A percentile compares a stretch with the other conserved stretches of the same genome.
These are phyloP conservation scores for Amphirosellinia nigrospora DNA, from an alignment of 495 filamentous ascomycete species.

Conservation along the genomic window DNA sequence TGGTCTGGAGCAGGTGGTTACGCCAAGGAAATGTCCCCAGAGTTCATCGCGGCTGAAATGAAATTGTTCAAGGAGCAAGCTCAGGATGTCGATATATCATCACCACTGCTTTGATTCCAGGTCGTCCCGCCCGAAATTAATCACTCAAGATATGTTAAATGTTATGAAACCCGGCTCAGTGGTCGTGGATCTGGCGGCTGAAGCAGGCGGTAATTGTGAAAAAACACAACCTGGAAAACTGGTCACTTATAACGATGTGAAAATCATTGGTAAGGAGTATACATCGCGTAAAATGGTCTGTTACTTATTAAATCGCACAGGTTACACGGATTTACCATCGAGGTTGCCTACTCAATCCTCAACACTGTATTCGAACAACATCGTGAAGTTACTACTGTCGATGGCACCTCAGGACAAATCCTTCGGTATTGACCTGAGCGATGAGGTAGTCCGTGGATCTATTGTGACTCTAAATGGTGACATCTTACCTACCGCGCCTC, in stretches of 20 bases:
- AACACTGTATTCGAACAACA: slow-evolving; percentile 85
- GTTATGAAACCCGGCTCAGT: slow-evolving; percentile 84
- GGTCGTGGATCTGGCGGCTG: slow-evolving; percentile 80
- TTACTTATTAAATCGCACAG: slow-evolving; percentile 42
- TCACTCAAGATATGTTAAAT: slow-evolving; percentile 77
- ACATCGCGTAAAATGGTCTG: neutral
- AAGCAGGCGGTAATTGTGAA: slow-evolving; percentile 82
- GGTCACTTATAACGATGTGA: slow-evolving; percentile 72
- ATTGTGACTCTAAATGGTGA: slow-evolving; percentile 78
- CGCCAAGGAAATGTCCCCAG: slow-evolving; percentile 86
- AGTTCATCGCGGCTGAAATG: slow-evolving; percentile 88
- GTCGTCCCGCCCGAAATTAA: slow-evolving; percentile 77
- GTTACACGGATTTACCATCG: slow-evolving; percentile 83
- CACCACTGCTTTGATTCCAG: slow-evolving; percentile 82
- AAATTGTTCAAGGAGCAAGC: slow-evolving; percentile 83
- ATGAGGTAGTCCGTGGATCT: slow-evolving; percentile 80
- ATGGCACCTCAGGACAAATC: slow-evolving; percentile 75
- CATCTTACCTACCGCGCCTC: slow-evolving; percentile 73
- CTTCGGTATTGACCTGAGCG: slow-evolving; percentile 74
- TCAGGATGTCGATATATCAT: slow-evolving; percentile 83
- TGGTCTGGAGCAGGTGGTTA: slow-evolving; percentile 81
- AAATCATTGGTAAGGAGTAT: slow-evolving; percentile 68
- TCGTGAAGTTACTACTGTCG: slow-evolving; percentile 80
- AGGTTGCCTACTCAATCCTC: slow-evolving; percentile 81
- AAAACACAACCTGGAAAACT: slow-evolving; percentile 72